Conservation (phyloP, 2,329 filamentous ascomycete genomes). For the Fusarium lyarnte region DNA sequence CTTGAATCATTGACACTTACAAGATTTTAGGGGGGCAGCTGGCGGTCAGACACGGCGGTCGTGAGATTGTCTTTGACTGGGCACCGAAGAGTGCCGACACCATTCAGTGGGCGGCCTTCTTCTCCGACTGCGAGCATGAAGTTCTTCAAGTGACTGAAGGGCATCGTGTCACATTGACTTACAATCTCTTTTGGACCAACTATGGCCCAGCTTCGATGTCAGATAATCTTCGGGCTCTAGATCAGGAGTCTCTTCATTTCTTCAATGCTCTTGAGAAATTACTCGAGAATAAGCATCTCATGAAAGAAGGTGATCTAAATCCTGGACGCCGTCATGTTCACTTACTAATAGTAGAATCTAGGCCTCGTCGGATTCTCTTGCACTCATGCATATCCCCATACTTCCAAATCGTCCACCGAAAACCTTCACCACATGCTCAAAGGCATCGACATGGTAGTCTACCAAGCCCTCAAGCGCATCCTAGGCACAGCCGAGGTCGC, state of each 20-base stretch:
- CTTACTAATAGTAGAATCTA: fast-evolving
- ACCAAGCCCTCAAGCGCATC: constrained; percentile 36
- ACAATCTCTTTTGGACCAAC: constrained; percentile 60
- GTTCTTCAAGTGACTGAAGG: constrained; percentile 60
- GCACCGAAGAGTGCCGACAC: constrained; percentile 4
- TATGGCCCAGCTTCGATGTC: constrained; percentile 44
- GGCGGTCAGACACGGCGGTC: constrained; percentile 52
- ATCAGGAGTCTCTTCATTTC: constrained; percentile 23
- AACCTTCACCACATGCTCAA: constrained; percentile 54
- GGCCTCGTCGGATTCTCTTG: constrained; percentile 57
- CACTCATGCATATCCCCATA: constrained; percentile 58
- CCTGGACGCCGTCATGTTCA: fast-evolving
- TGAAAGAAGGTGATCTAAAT: not conserved
- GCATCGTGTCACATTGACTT: constrained; percentile 63
- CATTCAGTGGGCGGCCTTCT: constrained; percentile 62
- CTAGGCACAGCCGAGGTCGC: not conserved
- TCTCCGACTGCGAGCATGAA: constrained; percentile 63
- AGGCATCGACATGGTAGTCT: constrained; percentile 57
- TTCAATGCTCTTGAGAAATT: constrained; percentile 6
- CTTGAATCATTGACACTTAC: not conserved
- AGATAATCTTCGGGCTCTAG: not conserved
- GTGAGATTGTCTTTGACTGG: constrained; percentile 55
- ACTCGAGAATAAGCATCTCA: not conserved
- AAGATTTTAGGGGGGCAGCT: constrained; percentile 51
- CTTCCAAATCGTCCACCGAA: constrained; percentile 27